phyloP scores from a whole-genome alignment of 768 basidiomycete species.

The Mycena filopes region DNA sequence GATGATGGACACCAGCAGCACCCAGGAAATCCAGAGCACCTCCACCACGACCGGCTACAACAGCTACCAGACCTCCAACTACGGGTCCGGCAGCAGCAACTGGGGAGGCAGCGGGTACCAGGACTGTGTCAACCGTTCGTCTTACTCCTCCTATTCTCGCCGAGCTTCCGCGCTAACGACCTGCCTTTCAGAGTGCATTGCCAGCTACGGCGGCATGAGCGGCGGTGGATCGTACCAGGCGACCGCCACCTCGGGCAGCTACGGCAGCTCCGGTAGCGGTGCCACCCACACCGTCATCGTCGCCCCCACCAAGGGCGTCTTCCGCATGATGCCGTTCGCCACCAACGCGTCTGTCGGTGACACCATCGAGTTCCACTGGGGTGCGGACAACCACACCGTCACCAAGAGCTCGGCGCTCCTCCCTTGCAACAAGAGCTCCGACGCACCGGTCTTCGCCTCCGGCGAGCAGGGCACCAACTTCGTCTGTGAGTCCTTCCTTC shows the following conservation, averaged over 20 bases:
- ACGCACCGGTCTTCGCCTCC: conserved; percentile 65
- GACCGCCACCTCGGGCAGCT: conserved; percentile 43
- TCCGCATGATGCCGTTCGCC: conserved; percentile 81
- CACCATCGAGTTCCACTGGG: conserved; percentile 82
- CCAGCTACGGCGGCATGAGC: conserved; percentile 58
- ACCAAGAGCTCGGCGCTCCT: conserved; percentile 77
- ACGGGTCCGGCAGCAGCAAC: conserved; percentile 71
- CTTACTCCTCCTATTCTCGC: background rate
- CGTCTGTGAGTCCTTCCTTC: conserved; percentile 58
- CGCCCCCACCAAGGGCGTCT: conserved; percentile 79
- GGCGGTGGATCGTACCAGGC: conserved; percentile 45
- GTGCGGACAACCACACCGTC: conserved; percentile 83
- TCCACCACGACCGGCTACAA: conserved; percentile 37
- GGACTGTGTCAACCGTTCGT: conserved; percentile 73
- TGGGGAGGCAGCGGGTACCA: conserved; percentile 71
- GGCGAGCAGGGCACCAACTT: conserved; percentile 73
- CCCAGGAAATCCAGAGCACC: conserved; percentile 48
- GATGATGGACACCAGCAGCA: conserved; percentile 27
- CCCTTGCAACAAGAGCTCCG: conserved; percentile 79
- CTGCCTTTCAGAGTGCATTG: conserved; percentile 65
- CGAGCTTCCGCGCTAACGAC: background rate
- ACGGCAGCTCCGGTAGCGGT: conserved; percentile 57
- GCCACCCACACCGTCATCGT: conserved; percentile 82
- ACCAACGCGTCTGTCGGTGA: conserved; percentile 82
- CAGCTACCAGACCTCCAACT: conserved; percentile 55